Conservation (phyloP, 306 rosid genomes). For the Medicago ruthenica region DNA sequence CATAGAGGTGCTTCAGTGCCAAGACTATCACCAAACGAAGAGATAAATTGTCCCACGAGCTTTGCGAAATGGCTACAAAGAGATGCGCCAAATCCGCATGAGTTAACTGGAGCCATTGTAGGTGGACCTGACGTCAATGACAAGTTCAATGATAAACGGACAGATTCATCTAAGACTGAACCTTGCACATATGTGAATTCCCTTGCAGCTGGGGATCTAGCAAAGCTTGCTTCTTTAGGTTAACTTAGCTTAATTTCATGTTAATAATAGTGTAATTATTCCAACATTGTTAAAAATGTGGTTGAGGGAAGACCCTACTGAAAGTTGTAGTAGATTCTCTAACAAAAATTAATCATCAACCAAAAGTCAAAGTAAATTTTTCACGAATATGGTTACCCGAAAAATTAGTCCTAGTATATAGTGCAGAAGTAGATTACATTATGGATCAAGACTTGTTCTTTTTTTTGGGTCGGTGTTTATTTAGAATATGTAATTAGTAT, state of each 20-base stretch:
- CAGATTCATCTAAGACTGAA: conserved; percentile 70
- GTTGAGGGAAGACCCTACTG: too few relatives aligned
- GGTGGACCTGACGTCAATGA: conserved; percentile 81
- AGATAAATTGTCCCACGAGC: conserved; percentile 52
- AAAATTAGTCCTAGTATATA: too few relatives aligned
- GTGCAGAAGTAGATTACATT: too few relatives aligned
- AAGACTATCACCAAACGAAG: neutral
- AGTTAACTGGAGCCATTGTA: conserved; percentile 87
- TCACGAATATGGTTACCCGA: too few relatives aligned
- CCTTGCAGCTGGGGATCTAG: conserved; percentile 72
- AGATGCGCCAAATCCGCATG: conserved; percentile 70
- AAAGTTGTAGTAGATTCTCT: too few relatives aligned
- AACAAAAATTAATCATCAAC: neutral
- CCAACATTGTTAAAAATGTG: too few relatives aligned
- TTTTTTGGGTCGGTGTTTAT: too few relatives aligned
- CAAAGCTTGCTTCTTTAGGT: conserved; percentile 62
- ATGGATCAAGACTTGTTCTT: too few relatives aligned
- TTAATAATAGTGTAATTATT: too few relatives aligned
- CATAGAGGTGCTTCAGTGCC: conserved; percentile 92
- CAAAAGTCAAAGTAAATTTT: too few relatives aligned
- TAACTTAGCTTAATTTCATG: neutral
- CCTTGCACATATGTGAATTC: conserved; percentile 90
- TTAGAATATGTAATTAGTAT: too few relatives aligned
- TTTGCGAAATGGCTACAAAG: conserved; percentile 57
- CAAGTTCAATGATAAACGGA: conserved; percentile 73